Evolutionary conservation across 2,329 filamentous ascomycete species (phyloP).

Genomic region (Chrysoporthe deuterocubensis): DNA sequence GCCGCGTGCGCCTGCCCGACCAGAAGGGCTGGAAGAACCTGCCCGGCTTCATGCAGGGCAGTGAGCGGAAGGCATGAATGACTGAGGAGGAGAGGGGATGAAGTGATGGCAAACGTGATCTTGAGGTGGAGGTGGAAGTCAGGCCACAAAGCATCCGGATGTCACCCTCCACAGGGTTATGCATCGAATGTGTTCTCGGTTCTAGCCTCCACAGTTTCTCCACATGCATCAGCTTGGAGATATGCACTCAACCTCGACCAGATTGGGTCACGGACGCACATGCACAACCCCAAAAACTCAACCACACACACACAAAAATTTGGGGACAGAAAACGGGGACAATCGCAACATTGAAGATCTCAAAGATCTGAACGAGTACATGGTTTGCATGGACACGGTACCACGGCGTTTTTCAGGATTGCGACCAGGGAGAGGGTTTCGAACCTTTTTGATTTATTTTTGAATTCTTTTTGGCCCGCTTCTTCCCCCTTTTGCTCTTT

Average conservation of each 20-base stretch:
- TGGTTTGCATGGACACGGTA: constrained; percentile 25
- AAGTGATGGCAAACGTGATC: constrained; percentile 12
- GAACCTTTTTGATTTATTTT: constrained; percentile 1
- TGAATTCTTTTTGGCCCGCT: background rate
- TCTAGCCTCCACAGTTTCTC: constrained; percentile 19
- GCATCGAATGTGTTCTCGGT: background rate
- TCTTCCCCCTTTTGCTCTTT: background rate
- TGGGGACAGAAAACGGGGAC: background rate
- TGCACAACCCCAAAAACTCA: background rate
- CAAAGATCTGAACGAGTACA: constrained; percentile 23
- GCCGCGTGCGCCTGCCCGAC: constrained; percentile 66
- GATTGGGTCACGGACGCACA: constrained; percentile 5
- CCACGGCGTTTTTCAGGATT: constrained; percentile 20
- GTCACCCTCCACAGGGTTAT: constrained; percentile 24
- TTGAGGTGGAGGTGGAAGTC: constrained; percentile 11
- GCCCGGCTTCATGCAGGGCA: constrained; percentile 53
- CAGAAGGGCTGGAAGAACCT: constrained; percentile 58
- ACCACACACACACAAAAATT: constrained; percentile 2
- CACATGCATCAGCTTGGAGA: constrained; percentile 5
- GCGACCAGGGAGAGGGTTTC: background rate
- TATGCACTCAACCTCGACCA: constrained; percentile 4
- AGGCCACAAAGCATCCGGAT: constrained; percentile 26
- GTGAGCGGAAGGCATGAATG: constrained; percentile 28
- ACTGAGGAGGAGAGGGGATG: constrained; percentile 4
- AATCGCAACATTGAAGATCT: background rate